phyloP scores from a whole-genome alignment of 2,329 filamentous ascomycete species.

The Daldinia sp. region DNA sequence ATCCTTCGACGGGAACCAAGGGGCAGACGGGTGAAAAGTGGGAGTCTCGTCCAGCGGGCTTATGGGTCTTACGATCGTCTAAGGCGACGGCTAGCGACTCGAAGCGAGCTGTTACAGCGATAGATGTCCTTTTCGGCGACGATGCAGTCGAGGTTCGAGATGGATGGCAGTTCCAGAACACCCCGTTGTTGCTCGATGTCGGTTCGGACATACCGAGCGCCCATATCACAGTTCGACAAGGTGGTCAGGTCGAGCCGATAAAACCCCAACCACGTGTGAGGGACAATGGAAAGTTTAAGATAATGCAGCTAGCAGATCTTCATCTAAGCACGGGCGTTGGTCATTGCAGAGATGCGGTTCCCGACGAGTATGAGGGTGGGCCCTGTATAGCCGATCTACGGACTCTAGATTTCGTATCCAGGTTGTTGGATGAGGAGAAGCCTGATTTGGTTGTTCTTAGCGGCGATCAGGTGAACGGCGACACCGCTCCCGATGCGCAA shows the following conservation, averaged over 20 bases:
- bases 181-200: slow-evolving; percentile 74
- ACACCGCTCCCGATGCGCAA: slow-evolving; percentile 89
- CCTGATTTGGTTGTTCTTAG: slow-evolving; percentile 91
- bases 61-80: slow-evolving; percentile 82
- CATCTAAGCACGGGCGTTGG: slow-evolving; percentile 93
- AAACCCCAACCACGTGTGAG: slow-evolving; percentile 80
- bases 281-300: slow-evolving; percentile 95
- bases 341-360: slow-evolving; percentile 84
- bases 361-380: slow-evolving; percentile 73
- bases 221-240: slow-evolving; percentile 80
- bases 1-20: slow-evolving; percentile 68
- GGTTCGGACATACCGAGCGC: slow-evolving; percentile 70
- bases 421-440: slow-evolving; percentile 88
- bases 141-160: slow-evolving; percentile 90
- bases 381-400: slow-evolving; percentile 91
- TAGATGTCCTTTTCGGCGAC: slow-evolving; percentile 88
- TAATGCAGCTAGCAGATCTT: slow-evolving; percentile 93
- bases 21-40: slow-evolving; percentile 70
- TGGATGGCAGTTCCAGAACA: slow-evolving; percentile 83
- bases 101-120: slow-evolving; percentile 75
- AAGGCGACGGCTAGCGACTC: slow-evolving; percentile 79
- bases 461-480: slow-evolving; percentile 95
- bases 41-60: slow-evolving; percentile 78
- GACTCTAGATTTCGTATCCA: slow-evolving; percentile 87
- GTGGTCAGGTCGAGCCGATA: slow-evolving; percentile 67